phyloP scores from a whole-genome alignment of 2,329 filamentous ascomycete species.

The Fusarium goolgardi region DNA sequence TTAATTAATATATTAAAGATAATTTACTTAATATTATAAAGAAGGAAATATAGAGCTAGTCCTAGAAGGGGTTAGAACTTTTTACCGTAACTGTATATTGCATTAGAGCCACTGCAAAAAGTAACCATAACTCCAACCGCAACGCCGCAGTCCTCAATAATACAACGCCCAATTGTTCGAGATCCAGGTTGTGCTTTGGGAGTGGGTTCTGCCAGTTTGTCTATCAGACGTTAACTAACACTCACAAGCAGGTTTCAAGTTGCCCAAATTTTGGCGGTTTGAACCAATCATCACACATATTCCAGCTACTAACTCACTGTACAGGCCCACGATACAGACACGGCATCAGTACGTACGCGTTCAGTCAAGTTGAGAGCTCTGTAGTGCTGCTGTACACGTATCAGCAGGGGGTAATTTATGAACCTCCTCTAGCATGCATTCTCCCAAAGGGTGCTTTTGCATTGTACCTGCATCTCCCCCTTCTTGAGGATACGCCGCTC shows the following conservation, averaged over 20 bases:
- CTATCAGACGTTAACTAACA: background rate
- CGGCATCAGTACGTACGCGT: background rate
- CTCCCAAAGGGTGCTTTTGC: conserved; percentile 14
- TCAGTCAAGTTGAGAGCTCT: background rate
- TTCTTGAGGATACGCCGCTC: background rate
- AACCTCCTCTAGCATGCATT: conserved; percentile 14
- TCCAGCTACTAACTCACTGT: background rate
- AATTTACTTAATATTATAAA: too few species aligned
- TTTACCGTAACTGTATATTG: too few species aligned
- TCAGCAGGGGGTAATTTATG: conserved; percentile 6
- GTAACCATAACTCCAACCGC: conserved; percentile 36
- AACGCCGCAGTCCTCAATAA: conserved; percentile 25
- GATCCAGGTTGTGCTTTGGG: conserved; percentile 20
- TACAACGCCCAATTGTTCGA: conserved; percentile 13
- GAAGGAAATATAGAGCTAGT: too few species aligned
- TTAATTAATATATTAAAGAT: too few species aligned
- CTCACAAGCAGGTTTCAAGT: conserved; percentile 2
- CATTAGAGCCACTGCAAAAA: conserved; percentile 46
- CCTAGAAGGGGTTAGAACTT: too few species aligned
- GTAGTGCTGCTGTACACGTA: background rate
- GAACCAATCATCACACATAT: background rate
- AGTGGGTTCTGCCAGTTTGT: background rate
- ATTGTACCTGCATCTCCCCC: conserved; percentile 6
- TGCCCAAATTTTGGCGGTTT: conserved; percentile 7
- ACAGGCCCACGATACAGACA: background rate